Base-by-base conservation (phyloP, 2,329 filamentous ascomycete species). In the Alternaria sp. region DNA sequence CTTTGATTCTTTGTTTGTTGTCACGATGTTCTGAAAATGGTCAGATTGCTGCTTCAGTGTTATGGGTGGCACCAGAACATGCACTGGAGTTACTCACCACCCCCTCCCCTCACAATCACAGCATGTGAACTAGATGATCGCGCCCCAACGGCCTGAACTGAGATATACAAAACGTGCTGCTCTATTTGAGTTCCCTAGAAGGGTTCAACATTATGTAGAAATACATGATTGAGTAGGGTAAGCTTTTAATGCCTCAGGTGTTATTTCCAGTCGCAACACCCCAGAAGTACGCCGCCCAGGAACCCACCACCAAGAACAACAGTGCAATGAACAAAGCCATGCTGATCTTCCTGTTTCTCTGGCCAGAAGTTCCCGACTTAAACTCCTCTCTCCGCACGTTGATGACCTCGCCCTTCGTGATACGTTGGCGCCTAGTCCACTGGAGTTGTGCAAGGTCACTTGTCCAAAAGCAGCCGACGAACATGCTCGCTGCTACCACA, bases 221-320 rank as follows among this genome's bases (percentile, higher is more conserved):
- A 12, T 14, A 36, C 32, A 36, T 14, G 12, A 12, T 16, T 14
- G 12, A 12, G 14, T 36, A 36, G 28, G 7, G 11, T 9, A 12
- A 22, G 38, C 18, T 3, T 41, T 10, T 7, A 22, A 10, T 22
- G 8, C 9, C 28, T 49, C 20, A 49, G 14, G 20, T 28, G 22
- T 74, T 73, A 20, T 86, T 81, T 0, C 84, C 84, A 0, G 85
- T 88, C 4, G 83, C 84, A 3, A 85, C 81, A 8, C 87, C 86
- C 86, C 86, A 89, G 62, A 89, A 87, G 70, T 87, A 89, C 0
- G 85, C 86, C 9, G 68, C 74, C 84, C 85, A 87, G 2, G 79
- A 79, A 0, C 87, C 86, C 10, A 86, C 32, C 0, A 85, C 80
- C 41, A 88, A 64, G 4, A 84, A 22, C 0, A 84, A 65, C 1